These are phyloP conservation scores for Aquilaria malaccensis DNA, from an alignment of 345 rosid genomes.

Conservation along the genomic window DNA sequence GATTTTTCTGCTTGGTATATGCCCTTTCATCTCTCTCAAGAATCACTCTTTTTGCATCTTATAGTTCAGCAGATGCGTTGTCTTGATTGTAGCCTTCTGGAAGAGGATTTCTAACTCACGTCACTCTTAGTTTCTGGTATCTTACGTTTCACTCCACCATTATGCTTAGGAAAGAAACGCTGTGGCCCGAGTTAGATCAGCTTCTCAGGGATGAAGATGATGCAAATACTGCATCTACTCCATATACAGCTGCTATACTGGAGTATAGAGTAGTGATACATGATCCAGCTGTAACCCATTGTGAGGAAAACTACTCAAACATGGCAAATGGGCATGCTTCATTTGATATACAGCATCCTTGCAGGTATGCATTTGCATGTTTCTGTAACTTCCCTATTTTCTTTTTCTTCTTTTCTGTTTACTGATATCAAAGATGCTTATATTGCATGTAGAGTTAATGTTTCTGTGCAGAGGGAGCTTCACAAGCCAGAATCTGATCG, in stretches of 20 bases:
- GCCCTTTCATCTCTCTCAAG: background rate
- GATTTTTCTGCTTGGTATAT: conserved; percentile 69
- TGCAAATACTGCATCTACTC: conserved; percentile 50
- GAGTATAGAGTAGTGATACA: conserved; percentile 81
- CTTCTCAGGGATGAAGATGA: conserved; percentile 83
- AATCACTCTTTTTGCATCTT: too few relatives aligned
- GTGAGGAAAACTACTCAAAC: too few relatives aligned
- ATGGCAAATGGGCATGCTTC: conserved; percentile 62
- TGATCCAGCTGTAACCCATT: conserved; percentile 24
- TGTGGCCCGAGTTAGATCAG: conserved; percentile 96
- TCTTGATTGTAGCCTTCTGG: too few relatives aligned
- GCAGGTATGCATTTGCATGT: conserved; percentile 37
- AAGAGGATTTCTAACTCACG: conserved; percentile 2
- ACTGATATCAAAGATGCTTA: too few relatives aligned
- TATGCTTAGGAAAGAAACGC: conserved; percentile 58
- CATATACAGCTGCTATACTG: conserved; percentile 86
- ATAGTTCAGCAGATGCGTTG: too few relatives aligned
- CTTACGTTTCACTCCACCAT: too few relatives aligned
- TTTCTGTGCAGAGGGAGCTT: conserved; percentile 81
- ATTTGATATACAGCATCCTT: conserved; percentile 91
- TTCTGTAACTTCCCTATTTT: too few relatives aligned
- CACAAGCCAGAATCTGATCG: conserved; percentile 92
- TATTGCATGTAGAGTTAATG: conserved; percentile 49
- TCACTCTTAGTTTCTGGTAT: too few relatives aligned
- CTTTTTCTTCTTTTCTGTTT: too few relatives aligned